Evolutionary conservation across 441 rosid species (phyloP).

Genomic region (Breynia disticha): DNA sequence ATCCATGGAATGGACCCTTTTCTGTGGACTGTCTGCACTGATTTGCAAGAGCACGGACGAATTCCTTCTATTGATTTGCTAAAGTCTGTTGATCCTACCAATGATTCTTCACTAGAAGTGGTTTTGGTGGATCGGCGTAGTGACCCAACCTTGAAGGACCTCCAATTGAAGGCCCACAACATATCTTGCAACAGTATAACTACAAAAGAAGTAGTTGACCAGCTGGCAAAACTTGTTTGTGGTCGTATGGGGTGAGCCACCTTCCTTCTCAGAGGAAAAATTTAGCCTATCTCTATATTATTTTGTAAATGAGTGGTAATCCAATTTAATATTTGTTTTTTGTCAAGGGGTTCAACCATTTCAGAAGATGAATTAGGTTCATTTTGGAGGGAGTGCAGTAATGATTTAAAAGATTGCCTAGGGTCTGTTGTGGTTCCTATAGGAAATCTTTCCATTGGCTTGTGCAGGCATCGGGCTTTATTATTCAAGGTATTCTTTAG

Average conservation of each 20-base stretch:
- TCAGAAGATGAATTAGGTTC: slow-evolving; percentile 66
- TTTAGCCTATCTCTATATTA: slow-evolving; percentile 10
- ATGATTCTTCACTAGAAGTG: slow-evolving; percentile 61
- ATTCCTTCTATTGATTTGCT: slow-evolving; percentile 82
- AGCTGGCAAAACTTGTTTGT: slow-evolving; percentile 89
- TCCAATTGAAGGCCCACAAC: slow-evolving; percentile 61
- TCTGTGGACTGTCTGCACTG: slow-evolving; percentile 86
- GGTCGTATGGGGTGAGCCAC: slow-evolving; percentile 80
- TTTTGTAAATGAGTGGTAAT: background rate
- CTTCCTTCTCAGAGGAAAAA: slow-evolving; percentile 11
- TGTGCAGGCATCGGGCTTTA: slow-evolving; percentile 94
- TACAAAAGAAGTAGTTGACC: slow-evolving; percentile 82
- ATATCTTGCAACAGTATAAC: slow-evolving; percentile 67
- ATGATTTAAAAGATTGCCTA: slow-evolving; percentile 65
- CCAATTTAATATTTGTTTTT: slow-evolving; percentile 20
- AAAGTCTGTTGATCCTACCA: slow-evolving; percentile 59
- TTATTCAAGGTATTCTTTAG: slow-evolving; percentile 73
- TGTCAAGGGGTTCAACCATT: slow-evolving; percentile 58
- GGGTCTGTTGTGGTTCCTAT: slow-evolving; percentile 83
- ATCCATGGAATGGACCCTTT: slow-evolving; percentile 87
- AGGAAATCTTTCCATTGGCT: slow-evolving; percentile 82
- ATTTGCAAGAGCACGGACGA: slow-evolving; percentile 71
- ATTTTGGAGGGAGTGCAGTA: slow-evolving; percentile 70
- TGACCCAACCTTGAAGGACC: slow-evolving; percentile 77
- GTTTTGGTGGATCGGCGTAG: slow-evolving; percentile 63